Percentiles rank a stretch among this genome's conserved stretches.
Conservation (phyloP, 805 yeast genomes). For the Saccharomyces paradoxus region DNA sequence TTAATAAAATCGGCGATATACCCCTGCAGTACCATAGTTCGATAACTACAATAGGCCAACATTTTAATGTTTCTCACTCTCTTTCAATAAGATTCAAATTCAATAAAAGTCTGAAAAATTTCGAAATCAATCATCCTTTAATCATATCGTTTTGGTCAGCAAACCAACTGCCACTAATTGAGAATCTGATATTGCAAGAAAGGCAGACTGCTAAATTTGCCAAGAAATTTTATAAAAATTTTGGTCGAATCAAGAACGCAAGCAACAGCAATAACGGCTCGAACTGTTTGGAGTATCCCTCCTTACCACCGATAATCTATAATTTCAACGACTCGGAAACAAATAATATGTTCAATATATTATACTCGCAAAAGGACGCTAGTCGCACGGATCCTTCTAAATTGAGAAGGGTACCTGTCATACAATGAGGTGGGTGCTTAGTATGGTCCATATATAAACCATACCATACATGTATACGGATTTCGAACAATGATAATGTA, state of each 20-base stretch:
- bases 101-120: conserved; percentile 38
- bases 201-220: conserved; percentile 38
- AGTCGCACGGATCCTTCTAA: neutral
- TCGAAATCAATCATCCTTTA: conserved; percentile 43
- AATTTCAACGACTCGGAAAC: conserved; percentile 15
- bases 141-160: conserved; percentile 48
- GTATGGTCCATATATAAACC: neutral
- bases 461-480: neutral
- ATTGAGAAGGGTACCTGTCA: conserved; percentile 4
- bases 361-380: conserved; percentile 2
- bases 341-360: conserved; percentile 15
- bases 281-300: conserved; percentile 29
- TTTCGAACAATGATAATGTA: neutral
- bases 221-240: conserved; percentile 27
- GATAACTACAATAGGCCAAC: conserved; percentile 37
- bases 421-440: conserved; percentile 1
- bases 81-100: conserved; percentile 42
- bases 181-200: conserved; percentile 47
- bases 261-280: conserved; percentile 12
- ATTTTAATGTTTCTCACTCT: conserved; percentile 47
- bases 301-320: conserved; percentile 29
- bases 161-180: conserved; percentile 39
- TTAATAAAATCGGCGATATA: conserved; percentile 23
- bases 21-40: conserved; percentile 39
- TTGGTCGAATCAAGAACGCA: conserved; percentile 30